Evolutionary conservation across 768 basidiomycete species (phyloP).

Genomic region (Russula brevipes): DNA sequence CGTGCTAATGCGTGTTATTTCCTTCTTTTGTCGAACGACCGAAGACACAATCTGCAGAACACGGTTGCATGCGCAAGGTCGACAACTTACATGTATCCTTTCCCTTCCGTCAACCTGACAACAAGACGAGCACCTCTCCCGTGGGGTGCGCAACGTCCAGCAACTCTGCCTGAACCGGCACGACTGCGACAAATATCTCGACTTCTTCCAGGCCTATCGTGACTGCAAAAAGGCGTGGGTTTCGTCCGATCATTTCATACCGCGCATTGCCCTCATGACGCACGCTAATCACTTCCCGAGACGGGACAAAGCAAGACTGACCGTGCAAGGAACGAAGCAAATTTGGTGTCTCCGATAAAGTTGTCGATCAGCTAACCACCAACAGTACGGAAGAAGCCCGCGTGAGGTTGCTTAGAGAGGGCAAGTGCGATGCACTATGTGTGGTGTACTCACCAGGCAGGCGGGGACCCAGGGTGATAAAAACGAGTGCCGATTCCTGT

Average conservation of each 20-base stretch:
- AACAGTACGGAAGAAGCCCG: slow-evolving; percentile 19
- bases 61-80: too few relatives aligned
- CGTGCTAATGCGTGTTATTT: too few relatives aligned
- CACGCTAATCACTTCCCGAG: slow-evolving; percentile 34
- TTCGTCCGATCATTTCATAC: slow-evolving; percentile 26
- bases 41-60: too few relatives aligned
- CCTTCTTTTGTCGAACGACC: too few relatives aligned
- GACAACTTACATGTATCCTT: too few relatives aligned
- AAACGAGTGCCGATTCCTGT: slow-evolving; percentile 22
- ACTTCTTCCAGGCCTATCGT: slow-evolving; percentile 76
- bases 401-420: not conserved
- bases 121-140: too few relatives aligned
- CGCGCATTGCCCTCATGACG: not conserved
- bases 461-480: slow-evolving; percentile 19
- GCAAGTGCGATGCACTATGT: too few relatives aligned
- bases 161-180: slow-evolving; percentile 55
- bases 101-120: too few relatives aligned
- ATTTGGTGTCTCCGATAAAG: slow-evolving; percentile 16
- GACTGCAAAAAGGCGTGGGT: slow-evolving; percentile 83
- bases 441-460: slow-evolving; percentile 11
- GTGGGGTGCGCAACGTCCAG: too few relatives aligned
- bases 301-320: slow-evolving; percentile 63
- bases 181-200: slow-evolving; percentile 65
- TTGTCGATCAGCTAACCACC: slow-evolving; percentile 5
- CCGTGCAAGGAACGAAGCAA: slow-evolving; percentile 31